Base-by-base conservation (phyloP, 2,329 filamentous ascomycete species). In the Microcera coccophila region DNA sequence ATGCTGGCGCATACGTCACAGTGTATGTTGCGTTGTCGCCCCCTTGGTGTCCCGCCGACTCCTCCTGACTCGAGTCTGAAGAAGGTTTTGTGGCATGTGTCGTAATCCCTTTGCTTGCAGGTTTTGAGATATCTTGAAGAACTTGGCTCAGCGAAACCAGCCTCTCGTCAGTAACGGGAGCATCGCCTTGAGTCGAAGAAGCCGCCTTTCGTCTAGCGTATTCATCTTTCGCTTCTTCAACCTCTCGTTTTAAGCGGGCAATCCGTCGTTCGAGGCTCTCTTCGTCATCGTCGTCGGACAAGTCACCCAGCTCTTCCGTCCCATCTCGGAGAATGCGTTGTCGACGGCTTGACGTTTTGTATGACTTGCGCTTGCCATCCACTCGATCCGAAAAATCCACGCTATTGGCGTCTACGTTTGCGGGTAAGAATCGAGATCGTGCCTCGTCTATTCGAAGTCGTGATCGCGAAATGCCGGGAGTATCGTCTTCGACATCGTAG, bases 321-420 rank as follows among this genome's bases (percentile, higher is more conserved):
- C 80, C 82, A 52, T 84, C 78, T 42, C 81, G 69, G 32, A 81
- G 67, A 43, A 82, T 76, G 39, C 79, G 76, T 50, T 82, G 78
- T 45, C 82, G 78, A 38, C 85, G 78, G 36, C 76, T 87, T 5
- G 85, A 84, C 26, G 83, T 82, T 53, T 82, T 83, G 70, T 96
- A 96, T 18, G 88, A 88, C 65, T 86, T 88, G 49, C 87, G 80
- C 64, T 91, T 91, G 36, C 81, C 81, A 45, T 82, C 82, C 28
- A 97, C 82, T 40, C 90, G 84, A 65, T 96, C 90, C 3, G 90
- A 95, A 64, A 96, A 93, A 65, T 96, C 88, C 18, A 85, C 87
- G 17, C 85, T 81, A 39, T 78, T 76, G 5, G 89, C 84, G 60
- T 95, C 86, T 22, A 95, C 81, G 31, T 80, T 77, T 9, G 85